Base-by-base conservation (phyloP, 2,329 filamentous ascomycete genomes). In the Colletotrichum melonis region DNA sequence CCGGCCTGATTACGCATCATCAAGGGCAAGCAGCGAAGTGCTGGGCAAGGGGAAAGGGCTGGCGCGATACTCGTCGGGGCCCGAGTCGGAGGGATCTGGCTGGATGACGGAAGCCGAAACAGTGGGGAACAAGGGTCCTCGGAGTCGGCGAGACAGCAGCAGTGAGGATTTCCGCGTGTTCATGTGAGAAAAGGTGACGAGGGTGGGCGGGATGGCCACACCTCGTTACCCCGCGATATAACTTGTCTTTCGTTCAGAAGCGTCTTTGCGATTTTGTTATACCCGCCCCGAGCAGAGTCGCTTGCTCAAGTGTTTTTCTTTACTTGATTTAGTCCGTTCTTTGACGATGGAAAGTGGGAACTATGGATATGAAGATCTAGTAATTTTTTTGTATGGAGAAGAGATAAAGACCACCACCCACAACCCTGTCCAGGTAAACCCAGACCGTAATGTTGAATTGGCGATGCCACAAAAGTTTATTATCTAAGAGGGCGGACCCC, bases 41-140 rank as follows among this genome's bases (percentile, higher is more conserved):
- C 52, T 71, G 67, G 74, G 72, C 46, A 72, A 70, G 46, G 73
- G 70, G 12, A 73, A 75, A 38, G 63, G 57, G 12, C 22, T 70
- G 28, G 63, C 63, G 14, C 59, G 56, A 72, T 70, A 70, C 54
- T 68, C 72, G 8, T 42, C 72, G 24, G 67, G 67, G 28, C 54
- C 46, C 26, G 74, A 71, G 19, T 75, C 74, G 32, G 74, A 73
- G 14, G 55, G 46, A 16, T 75, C 73, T 14, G 74, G 67, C 60
- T 76, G 74, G 74, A 63, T 70, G 62, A 76, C 74, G 11, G 74
- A 76, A 38, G 59, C 63, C 28, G 73, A 69, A 19, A 67, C 73
- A 22, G 42, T 63, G 64, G 68, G 64, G 62, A 66, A 66, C 28
- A 64, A 42, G 56, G 65, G 58, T 35, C 64, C 64, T 64, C 59